These are phyloP conservation scores for Stipa capillata DNA, from an alignment of 176 grass and related monocot species.

Conservation along the genomic window DNA sequence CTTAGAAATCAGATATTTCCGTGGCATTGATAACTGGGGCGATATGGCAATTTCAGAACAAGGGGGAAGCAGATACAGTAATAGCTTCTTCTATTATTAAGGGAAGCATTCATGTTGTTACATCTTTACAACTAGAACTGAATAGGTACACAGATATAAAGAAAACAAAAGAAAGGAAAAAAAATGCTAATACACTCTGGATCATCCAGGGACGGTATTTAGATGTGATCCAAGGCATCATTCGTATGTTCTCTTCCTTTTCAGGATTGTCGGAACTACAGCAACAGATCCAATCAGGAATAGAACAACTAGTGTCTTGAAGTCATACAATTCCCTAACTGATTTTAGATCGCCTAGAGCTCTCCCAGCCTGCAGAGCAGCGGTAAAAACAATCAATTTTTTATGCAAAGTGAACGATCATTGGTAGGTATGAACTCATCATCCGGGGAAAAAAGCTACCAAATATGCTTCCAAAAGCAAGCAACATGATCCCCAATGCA, in stretches of 20 bases:
- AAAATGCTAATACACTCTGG: slow-evolving; percentile 9
- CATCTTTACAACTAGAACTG: slow-evolving; percentile 36
- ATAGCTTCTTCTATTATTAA: slow-evolving; percentile 14
- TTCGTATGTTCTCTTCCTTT: slow-evolving; percentile 88
- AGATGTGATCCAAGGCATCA: slow-evolving; percentile 25
- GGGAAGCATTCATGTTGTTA: slow-evolving; percentile 26
- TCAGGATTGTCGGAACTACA: slow-evolving; percentile 77
- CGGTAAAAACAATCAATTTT: neutral
- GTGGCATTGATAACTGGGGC: neutral
- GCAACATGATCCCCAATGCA: neutral
- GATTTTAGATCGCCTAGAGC: slow-evolving; percentile 85
- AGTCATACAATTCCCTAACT: slow-evolving; percentile 83
- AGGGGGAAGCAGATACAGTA: neutral
- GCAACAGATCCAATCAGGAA: slow-evolving; percentile 80
- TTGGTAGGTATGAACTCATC: neutral
- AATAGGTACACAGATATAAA: slow-evolving; percentile 42
- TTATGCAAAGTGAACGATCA: no score
- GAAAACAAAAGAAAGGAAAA: slow-evolving; percentile 10
- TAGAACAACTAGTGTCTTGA: slow-evolving; percentile 79
- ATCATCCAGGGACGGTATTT: neutral
- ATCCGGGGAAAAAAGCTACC: neutral
- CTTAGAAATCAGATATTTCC: neutral
- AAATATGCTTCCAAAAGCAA: neutral
- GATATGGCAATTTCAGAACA: neutral
- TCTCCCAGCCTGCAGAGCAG: slow-evolving; percentile 62